These are phyloP conservation scores for Nemania sp. DNA, from an alignment of 2,329 filamentous ascomycete genomes.

Conservation along the genomic window DNA sequence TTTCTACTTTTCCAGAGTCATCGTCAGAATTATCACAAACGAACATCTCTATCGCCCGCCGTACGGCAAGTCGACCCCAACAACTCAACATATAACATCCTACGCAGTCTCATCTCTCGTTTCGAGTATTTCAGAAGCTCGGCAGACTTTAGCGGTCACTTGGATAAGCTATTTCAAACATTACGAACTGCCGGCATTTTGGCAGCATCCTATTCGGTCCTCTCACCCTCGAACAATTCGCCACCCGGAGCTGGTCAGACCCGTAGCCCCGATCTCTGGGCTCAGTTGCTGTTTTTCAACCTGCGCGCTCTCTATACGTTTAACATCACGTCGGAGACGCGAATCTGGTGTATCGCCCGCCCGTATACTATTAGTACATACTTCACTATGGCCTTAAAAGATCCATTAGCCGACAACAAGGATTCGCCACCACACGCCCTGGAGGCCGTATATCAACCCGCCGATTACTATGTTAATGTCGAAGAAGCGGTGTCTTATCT, in stretches of 20 bases:
- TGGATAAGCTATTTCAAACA: constrained; percentile 48
- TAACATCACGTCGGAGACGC: constrained; percentile 47
- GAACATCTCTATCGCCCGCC: constrained; percentile 59
- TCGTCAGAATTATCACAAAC: constrained; percentile 69
- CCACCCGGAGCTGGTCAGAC: constrained; percentile 30
- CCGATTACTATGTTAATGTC: constrained; percentile 50
- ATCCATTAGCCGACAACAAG: constrained; percentile 35
- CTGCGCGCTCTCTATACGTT: constrained; percentile 49
- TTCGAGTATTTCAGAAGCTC: constrained; percentile 49
- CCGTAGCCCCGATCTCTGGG: constrained; percentile 47
- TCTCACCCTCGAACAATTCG: constrained; percentile 39
- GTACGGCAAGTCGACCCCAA: constrained; percentile 43
- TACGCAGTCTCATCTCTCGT: constrained; percentile 56
- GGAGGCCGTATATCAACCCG: constrained; percentile 47
- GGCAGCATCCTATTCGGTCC: constrained; percentile 48
- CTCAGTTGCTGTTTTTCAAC: constrained; percentile 48
- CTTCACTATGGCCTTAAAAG: constrained; percentile 36
- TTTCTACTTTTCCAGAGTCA: constrained; percentile 81
- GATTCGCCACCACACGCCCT: constrained; percentile 39
- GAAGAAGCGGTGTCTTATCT: constrained; percentile 52
- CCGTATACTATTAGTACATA: constrained; percentile 29
- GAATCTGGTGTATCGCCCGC: constrained; percentile 26
- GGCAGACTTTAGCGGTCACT: constrained; percentile 44
- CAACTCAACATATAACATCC: constrained; percentile 51
- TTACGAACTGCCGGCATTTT: constrained; percentile 52